Conservation (phyloP, 495 filamentous ascomycete genomes). For the Podospora australis region DNA sequence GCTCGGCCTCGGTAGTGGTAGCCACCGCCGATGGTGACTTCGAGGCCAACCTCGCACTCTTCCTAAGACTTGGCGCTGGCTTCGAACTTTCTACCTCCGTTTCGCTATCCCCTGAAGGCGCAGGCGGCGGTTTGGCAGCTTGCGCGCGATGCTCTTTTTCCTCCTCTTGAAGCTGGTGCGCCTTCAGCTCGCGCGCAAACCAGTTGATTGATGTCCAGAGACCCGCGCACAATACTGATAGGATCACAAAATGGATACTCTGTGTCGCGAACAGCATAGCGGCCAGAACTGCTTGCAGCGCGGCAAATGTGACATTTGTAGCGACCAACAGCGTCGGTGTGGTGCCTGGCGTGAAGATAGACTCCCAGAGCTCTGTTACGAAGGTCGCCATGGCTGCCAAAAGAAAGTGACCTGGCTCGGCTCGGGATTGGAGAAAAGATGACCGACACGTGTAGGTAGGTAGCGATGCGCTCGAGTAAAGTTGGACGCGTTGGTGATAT, state of each 20-base stretch:
- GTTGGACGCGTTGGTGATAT: too few species aligned
- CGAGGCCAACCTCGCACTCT: slow-evolving; percentile 1
- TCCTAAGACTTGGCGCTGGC: slow-evolving; percentile 22
- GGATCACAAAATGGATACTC: slow-evolving; percentile 78
- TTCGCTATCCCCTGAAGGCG: slow-evolving; percentile 38
- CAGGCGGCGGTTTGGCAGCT: slow-evolving; percentile 19
- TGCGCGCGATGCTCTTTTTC: slow-evolving; percentile 44
- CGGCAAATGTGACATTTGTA: slow-evolving; percentile 82
- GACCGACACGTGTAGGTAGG: too few species aligned
- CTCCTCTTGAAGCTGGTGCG: slow-evolving; percentile 57
- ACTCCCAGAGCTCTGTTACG: slow-evolving; percentile 74
- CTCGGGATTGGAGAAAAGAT: too few species aligned
- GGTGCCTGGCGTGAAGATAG: slow-evolving; percentile 85
- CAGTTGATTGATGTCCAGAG: slow-evolving; percentile 95
- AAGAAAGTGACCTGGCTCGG: too few species aligned
- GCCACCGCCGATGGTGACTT: slow-evolving; percentile 25
- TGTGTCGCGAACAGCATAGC: slow-evolving; percentile 71
- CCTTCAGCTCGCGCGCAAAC: slow-evolving; percentile 78
- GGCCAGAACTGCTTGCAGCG: slow-evolving; percentile 72
- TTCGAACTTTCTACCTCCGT: slow-evolving; percentile 44
- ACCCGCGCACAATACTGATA: slow-evolving; percentile 69
- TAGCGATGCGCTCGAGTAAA: too few species aligned
- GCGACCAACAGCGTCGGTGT: slow-evolving; percentile 83
- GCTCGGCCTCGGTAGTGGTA: slow-evolving; percentile 33
- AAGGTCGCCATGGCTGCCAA: slow-evolving; percentile 72